A percentile compares a stretch with the other conserved stretches of the same genome.
Evolutionary conservation across 75 land plant genomes (phyloP).

Genomic region (Selaginella moellendorffii): DNA sequence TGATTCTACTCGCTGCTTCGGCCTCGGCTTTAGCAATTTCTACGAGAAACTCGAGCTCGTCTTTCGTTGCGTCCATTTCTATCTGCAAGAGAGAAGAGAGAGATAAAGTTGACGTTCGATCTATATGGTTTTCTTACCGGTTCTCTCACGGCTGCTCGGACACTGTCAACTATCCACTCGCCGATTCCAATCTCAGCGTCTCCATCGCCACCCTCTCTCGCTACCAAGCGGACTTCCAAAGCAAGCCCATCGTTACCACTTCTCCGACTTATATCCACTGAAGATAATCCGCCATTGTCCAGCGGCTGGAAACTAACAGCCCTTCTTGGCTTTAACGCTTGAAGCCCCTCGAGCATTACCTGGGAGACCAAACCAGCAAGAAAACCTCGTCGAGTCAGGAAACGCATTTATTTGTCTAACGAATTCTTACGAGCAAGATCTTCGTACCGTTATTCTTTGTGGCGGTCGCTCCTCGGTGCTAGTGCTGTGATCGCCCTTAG

Average conservation of each 20-base stretch:
- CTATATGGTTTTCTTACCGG: no score
- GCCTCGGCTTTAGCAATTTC: conserved; percentile 55
- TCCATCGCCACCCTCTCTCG: conserved; percentile 25
- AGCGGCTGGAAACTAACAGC: no score
- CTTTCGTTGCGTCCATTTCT: conserved; percentile 78
- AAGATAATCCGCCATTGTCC: background rate
- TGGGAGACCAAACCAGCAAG: conserved; percentile 12
- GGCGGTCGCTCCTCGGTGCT: no score
- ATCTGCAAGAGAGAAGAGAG: no score
- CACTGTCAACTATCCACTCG: conserved; percentile 66
- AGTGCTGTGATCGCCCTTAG: conserved; percentile 54
- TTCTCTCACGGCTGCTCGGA: conserved; percentile 61
- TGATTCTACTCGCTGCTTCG: conserved; percentile 84
- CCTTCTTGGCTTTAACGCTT: conserved; percentile 53
- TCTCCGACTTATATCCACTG: no score
- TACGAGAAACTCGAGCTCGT: conserved; percentile 68
- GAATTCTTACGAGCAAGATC: no score
- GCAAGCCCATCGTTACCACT: conserved; percentile 42
- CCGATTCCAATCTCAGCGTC: conserved; percentile 29
- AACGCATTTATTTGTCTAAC: no score
- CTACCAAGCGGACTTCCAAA: conserved; percentile 45
- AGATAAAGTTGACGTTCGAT: no score
- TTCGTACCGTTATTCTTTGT: background rate
- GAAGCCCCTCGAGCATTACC: conserved; percentile 68
- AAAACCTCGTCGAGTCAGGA: no score